These are phyloP conservation scores for Albizia julibrissin DNA, from an alignment of 306 rosid species.

Conservation along the genomic window DNA sequence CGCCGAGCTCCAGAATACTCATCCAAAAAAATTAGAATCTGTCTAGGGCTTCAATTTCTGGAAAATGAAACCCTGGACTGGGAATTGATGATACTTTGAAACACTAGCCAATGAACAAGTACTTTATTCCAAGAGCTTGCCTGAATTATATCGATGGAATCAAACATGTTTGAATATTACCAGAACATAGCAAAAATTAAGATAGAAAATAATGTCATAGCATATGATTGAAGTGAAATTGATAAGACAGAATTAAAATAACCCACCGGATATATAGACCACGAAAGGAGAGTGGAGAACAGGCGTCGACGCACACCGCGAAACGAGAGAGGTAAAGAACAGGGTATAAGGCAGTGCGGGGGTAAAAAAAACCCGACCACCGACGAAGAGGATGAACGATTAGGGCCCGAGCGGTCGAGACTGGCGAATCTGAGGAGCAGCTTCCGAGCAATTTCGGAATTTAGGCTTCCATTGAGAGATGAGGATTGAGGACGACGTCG, in stretches of 20 bases:
- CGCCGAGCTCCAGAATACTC: conserved; percentile 21
- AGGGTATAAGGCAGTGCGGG: too few species aligned
- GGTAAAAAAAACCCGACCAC: background rate
- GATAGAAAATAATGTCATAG: background rate
- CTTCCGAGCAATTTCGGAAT: background rate
- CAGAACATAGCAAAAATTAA: background rate
- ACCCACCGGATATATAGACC: background rate
- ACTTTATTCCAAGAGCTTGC: background rate
- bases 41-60: conserved; percentile 41
- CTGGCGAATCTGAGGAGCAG: background rate
- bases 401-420: background rate
- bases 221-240: background rate
- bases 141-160: background rate
- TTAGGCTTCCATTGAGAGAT: background rate
- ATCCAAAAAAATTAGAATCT: conserved; percentile 10
- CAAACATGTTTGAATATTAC: conserved; percentile 13
- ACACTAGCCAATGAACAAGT: conserved; percentile 7
- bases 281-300: background rate
- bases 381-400: background rate
- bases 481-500: background rate
- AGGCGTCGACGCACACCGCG: background rate
- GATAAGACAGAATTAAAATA: background rate
- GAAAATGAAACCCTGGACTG: conserved; percentile 36
- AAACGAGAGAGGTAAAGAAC: background rate
- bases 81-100: conserved; percentile 1